These are phyloP conservation scores for Pythium volutum DNA, from an alignment of 352 stramenopile species.

Conservation along the genomic window DNA sequence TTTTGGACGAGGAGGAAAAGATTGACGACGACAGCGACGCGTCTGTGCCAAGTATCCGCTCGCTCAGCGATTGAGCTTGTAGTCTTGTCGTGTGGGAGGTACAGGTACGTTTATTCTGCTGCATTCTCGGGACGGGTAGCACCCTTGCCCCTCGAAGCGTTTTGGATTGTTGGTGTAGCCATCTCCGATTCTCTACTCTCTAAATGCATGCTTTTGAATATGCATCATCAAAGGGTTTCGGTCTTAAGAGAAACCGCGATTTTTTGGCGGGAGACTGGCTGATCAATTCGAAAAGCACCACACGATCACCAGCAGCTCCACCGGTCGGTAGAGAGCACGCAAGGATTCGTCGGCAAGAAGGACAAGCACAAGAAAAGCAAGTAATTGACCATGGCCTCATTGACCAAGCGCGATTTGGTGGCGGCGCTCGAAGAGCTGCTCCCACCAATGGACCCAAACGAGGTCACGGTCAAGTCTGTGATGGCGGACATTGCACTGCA, in stretches of 20 bases:
- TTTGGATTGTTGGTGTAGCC: conserved; percentile 4
- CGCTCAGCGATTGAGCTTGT: background rate
- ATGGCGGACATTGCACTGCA: conserved; percentile 46
- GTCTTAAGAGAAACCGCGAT: conserved; percentile 1
- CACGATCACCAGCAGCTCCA: background rate
- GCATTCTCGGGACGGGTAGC: background rate
- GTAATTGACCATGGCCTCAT: conserved; percentile 15
- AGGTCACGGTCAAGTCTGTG: conserved; percentile 47
- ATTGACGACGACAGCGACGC: conserved; percentile 19
- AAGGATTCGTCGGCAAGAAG: background rate
- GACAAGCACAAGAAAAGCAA: background rate
- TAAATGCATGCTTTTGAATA: conserved; percentile 3
- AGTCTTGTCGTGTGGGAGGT: background rate
- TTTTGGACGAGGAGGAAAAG: conserved; percentile 15
- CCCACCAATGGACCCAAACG: conserved; percentile 48
- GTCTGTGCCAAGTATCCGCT: conserved; percentile 2
- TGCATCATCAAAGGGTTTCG: background rate
- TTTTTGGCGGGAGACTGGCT: conserved; percentile 14
- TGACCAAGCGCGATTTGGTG: conserved; percentile 29
- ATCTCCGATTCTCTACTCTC: background rate
- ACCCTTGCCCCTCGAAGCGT: no score
- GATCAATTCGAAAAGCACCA: conserved; percentile 7
- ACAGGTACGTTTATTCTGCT: background rate
- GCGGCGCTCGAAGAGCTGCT: conserved; percentile 49
- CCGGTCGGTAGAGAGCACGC: background rate